Conservation (phyloP, 192 early-diverging fungal species). For the Coemansia sp. region DNA sequence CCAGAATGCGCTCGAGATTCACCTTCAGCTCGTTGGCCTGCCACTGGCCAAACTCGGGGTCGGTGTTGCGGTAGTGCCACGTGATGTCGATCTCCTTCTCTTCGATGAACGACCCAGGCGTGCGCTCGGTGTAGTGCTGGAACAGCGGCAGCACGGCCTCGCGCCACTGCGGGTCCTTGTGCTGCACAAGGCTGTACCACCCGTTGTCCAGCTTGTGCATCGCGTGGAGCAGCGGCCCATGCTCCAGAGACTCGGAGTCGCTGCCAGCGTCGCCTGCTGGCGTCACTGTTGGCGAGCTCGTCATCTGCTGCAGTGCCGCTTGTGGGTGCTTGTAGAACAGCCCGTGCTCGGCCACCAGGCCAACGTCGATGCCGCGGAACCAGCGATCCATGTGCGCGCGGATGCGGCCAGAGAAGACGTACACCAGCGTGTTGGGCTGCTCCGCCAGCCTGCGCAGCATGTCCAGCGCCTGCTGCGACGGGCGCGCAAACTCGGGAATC, state of each 20-base stretch:
- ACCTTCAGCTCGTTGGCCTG: slow-evolving; percentile 97
- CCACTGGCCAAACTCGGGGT: slow-evolving; percentile 95
- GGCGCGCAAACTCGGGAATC: slow-evolving; percentile 92
- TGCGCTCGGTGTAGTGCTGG: slow-evolving; percentile 96
- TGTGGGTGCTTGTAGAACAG: slow-evolving; percentile 96
- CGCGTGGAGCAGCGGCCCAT: neutral
- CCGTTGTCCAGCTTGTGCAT: slow-evolving; percentile 14
- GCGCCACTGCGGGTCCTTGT: slow-evolving; percentile 89
- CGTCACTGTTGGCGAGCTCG: slow-evolving; percentile 3
- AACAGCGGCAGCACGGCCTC: slow-evolving; percentile 92
- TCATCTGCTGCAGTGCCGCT: slow-evolving; percentile 16
- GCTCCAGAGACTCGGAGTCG: neutral
- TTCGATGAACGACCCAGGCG: slow-evolving; percentile 97
- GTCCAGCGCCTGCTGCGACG: slow-evolving; percentile 71
- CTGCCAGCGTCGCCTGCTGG: neutral
- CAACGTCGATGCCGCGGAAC: slow-evolving; percentile 87
- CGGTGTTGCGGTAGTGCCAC: slow-evolving; percentile 97
- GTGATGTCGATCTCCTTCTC: slow-evolving; percentile 98
- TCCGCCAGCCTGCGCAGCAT: slow-evolving; percentile 69
- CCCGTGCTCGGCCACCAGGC: slow-evolving; percentile 96
- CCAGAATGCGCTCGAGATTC: slow-evolving; percentile 94
- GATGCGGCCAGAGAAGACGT: slow-evolving; percentile 93
- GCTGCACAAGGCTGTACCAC: slow-evolving; percentile 90
- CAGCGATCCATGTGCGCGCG: slow-evolving; percentile 88
- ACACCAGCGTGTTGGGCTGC: slow-evolving; percentile 89